Evolutionary conservation across 495 filamentous ascomycete species (phyloP), one percentile per base, ranked within the genome.

Genomic region (Talaromyces wortmannii): DNA sequence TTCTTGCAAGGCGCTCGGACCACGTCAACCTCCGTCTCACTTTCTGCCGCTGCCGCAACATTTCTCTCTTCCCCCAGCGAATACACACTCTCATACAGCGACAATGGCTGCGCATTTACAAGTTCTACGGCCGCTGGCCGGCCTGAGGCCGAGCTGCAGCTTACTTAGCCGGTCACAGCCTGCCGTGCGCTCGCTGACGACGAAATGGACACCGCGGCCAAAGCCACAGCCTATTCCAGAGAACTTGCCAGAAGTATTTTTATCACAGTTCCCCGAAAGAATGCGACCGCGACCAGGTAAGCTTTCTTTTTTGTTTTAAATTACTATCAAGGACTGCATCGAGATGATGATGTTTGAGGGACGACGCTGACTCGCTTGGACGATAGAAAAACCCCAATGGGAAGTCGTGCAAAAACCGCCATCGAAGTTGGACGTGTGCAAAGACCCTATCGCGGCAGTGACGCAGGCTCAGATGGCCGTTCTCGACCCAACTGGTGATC

Each of bases 401-500:
- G 16, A 40, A 46, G 63, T 76, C 68, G 76, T 73, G 69, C 78
- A 74, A 57, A 77, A 77, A 52, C 84, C 74, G 46, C 77, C 69
- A 43, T 79, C 67, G 53, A 55, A 63, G 57, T 67, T 63, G 54
- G 67, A 55, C 33, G 58, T 64, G 44, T 80, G 74, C 67, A 79
- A 77, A 63, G 77, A 88, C 62, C 85, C 88, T 45, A 66, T 96
- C 60, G 70, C 67, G 29, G 64, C 75, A 23, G 72, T 94, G 60
- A 83, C 82, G 56, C 68, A 75, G 32, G 59, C 78, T 10, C 91
- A 96, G 72, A 73, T 95, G 61, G 58, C 74, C 10, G 62, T 74
- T 15, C 88, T 96, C 59, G 94, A 98, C 68, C 91, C 90, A 17
- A 89, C 80, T 18, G 90, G 90, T 30, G 84, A 87, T 31, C 87